Evolutionary conservation across 495 filamentous ascomycete genomes (phyloP).

Genomic region (Penicillium atrosanguineum): DNA sequence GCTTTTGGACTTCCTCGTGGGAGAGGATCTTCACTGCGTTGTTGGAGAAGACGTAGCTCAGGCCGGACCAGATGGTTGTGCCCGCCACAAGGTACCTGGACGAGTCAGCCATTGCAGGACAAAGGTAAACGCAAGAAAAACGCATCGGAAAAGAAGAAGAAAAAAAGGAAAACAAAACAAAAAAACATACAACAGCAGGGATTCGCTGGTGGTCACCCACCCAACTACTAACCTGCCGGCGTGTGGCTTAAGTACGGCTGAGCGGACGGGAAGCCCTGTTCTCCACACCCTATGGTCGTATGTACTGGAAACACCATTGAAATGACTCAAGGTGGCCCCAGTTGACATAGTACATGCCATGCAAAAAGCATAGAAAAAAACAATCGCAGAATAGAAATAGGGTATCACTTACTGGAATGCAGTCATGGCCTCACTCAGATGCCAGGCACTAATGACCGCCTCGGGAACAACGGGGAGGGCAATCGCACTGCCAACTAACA

Average conservation of each 20-base stretch:
- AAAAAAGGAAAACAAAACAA: slow-evolving; percentile 4
- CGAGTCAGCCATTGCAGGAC: neutral
- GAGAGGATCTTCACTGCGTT: slow-evolving; percentile 78
- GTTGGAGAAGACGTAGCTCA: slow-evolving; percentile 78
- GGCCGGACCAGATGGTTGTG: slow-evolving; percentile 81
- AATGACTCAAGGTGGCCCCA: slow-evolving; percentile 11
- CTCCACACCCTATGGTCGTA: slow-evolving; percentile 50
- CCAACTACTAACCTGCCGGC: slow-evolving; percentile 49
- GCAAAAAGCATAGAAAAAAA: slow-evolving; percentile 1
- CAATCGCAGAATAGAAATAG: neutral
- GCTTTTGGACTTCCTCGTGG: slow-evolving; percentile 44
- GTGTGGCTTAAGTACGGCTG: slow-evolving; percentile 51
- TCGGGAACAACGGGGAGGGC: slow-evolving; percentile 64
- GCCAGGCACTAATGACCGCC: slow-evolving; percentile 37
- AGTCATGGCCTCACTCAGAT: slow-evolving; percentile 56
- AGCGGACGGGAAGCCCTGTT: slow-evolving; percentile 50
- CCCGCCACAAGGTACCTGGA: slow-evolving; percentile 65
- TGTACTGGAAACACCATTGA: slow-evolving; percentile 20
- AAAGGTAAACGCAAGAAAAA: neutral
- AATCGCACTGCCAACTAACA: slow-evolving; percentile 74
- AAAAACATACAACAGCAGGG: slow-evolving; percentile 44
- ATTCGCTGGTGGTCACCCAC: slow-evolving; percentile 52
- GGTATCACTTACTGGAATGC: slow-evolving; percentile 66
- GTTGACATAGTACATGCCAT: neutral
- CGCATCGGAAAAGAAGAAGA: slow-evolving; percentile 5